A percentile compares a stretch with the other conserved stretches of the same genome.
phyloP scores from a whole-genome alignment of 805 yeast genomes.

The Barnettozyma vustinii region DNA sequence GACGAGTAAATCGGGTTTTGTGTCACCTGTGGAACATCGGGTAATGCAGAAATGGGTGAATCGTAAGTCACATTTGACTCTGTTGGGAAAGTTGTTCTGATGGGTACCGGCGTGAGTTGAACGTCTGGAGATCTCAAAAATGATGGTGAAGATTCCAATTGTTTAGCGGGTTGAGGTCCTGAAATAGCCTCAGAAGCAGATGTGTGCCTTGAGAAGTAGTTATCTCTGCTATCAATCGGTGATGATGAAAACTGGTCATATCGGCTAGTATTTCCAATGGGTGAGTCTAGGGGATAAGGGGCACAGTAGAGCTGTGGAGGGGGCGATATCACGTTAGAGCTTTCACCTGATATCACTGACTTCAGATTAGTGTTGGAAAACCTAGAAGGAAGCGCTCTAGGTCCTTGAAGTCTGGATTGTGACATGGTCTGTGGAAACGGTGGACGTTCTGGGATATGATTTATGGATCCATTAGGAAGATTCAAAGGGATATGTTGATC shows the following conservation, averaged over 20 bases:
- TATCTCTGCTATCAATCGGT: conserved; percentile 7
- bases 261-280: conserved; percentile 1
- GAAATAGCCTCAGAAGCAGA: neutral
- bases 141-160: conserved; percentile 4
- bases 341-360: neutral
- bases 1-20: conserved; percentile 10
- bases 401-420: conserved; percentile 16
- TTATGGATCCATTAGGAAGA: neutral
- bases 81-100: neutral
- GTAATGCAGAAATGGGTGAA: conserved; percentile 16
- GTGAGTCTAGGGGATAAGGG: conserved; percentile 6
- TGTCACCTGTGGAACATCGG: conserved; percentile 20
- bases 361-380: conserved; percentile 5
- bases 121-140: conserved; percentile 8
- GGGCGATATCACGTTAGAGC: neutral
- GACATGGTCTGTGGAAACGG: neutral
- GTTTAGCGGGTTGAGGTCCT: neutral
- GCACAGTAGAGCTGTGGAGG: neutral
- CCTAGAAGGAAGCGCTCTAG: conserved; percentile 18
- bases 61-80: neutral
- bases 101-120: conserved; percentile 2
- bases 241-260: conserved; percentile 9
- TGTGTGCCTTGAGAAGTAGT: neutral
- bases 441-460: neutral
- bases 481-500: conserved; percentile 13